phyloP scores from a whole-genome alignment of 129 eudicot species.

The Centrapalus pauciflorus region DNA sequence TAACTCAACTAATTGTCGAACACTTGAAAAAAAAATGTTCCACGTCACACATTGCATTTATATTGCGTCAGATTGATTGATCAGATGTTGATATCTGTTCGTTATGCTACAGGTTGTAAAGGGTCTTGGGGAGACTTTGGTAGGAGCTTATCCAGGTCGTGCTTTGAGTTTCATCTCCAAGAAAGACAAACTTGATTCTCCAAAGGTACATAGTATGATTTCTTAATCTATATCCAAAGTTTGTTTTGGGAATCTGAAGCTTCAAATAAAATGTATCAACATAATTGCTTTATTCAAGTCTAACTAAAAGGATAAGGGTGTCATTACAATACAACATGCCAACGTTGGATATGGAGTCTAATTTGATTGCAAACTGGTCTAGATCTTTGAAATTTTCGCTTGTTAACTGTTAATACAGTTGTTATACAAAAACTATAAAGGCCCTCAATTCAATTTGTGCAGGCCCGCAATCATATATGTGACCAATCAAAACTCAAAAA shows the following conservation, averaged over 20 bases:
- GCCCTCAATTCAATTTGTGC: too few relatives aligned
- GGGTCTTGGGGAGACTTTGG: slow-evolving; percentile 90
- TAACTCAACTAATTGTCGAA: not conserved
- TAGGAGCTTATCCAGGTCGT: slow-evolving; percentile 81
- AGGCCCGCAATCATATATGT: too few relatives aligned
- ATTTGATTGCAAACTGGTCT: not conserved
- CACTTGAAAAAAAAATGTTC: not conserved
- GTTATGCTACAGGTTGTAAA: slow-evolving; percentile 63
- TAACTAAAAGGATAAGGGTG: not conserved
- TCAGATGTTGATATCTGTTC: not conserved
- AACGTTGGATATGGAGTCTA: not conserved
- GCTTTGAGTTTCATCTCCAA: slow-evolving; percentile 80
- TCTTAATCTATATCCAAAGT: not conserved
- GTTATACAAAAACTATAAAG: too few relatives aligned
- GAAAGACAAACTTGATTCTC: slow-evolving; percentile 73
- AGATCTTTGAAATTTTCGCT: not conserved
- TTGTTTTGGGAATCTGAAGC: not conserved
- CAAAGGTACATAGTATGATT: slow-evolving; percentile 45
- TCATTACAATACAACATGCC: not conserved
- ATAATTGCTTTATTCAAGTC: not conserved
- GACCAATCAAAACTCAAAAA: too few relatives aligned
- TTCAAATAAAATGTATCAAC: not conserved
- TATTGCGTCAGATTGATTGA: not conserved
- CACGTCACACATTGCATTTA: not conserved
- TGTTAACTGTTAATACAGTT: not conserved